Conservation (phyloP, 2,329 filamentous ascomycete species). For the Arthrobotrys musiformis region DNA sequence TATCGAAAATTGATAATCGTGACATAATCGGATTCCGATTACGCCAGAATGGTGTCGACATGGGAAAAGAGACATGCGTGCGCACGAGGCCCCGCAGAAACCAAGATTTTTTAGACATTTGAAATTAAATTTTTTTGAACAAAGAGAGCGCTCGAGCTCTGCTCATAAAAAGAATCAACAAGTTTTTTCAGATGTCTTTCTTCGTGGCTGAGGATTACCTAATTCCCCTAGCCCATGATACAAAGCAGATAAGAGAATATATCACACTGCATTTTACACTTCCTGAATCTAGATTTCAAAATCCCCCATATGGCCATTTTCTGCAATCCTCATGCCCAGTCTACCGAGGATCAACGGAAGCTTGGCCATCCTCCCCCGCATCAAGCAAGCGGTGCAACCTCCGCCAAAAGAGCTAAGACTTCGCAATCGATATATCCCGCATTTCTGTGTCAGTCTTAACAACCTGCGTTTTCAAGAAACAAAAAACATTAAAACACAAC, state of each 20-base stretch:
- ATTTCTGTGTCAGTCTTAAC: too few relatives aligned
- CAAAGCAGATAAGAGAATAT: too few relatives aligned
- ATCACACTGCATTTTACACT: too few relatives aligned
- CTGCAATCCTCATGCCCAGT: background rate
- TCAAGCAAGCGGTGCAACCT: background rate
- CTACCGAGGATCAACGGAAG: conserved; percentile 33
- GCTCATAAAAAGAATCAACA: too few relatives aligned
- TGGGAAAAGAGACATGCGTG: background rate
- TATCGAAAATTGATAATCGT: conserved; percentile 16
- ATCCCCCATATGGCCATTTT: background rate
- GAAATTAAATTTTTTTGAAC: too few relatives aligned
- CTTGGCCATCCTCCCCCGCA: conserved; percentile 26
- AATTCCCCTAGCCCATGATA: too few relatives aligned
- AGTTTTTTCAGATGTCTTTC: too few relatives aligned
- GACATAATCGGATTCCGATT: conserved; percentile 39
- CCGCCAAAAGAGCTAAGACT: too few relatives aligned
- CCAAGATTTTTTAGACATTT: background rate
- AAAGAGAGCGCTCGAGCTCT: background rate
- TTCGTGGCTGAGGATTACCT: too few relatives aligned
- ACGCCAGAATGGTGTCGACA: conserved; percentile 24
- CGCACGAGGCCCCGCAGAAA: background rate
- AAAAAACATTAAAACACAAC: background rate
- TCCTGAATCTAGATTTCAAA: background rate
- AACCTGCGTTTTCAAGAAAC: background rate
- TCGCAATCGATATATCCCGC: too few relatives aligned